Evolutionary conservation across 495 filamentous ascomycete species (phyloP).

Genomic region (Daldinia decipiens): DNA sequence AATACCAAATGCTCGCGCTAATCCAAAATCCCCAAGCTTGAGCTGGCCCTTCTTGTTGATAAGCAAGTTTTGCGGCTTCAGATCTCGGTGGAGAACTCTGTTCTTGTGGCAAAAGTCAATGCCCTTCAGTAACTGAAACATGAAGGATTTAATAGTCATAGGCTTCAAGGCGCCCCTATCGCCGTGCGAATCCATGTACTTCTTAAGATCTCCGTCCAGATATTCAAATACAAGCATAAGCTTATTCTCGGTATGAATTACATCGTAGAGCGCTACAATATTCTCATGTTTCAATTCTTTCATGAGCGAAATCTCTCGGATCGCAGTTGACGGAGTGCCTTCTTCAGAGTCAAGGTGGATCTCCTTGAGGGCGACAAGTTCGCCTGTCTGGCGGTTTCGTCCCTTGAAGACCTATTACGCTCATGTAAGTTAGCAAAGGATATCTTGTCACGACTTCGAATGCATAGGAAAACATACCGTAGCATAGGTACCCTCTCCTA

Average conservation of each 20-base stretch:
- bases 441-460: background rate
- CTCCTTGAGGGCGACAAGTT: slow-evolving; percentile 97
- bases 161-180: slow-evolving; percentile 86
- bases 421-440: slow-evolving; percentile 24
- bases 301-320: slow-evolving; percentile 98
- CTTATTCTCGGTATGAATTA: slow-evolving; percentile 99
- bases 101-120: slow-evolving; percentile 98
- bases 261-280: slow-evolving; percentile 96
- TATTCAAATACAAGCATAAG: slow-evolving; percentile 99
- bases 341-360: slow-evolving; percentile 99
- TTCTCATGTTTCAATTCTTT: slow-evolving; percentile 99
- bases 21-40: slow-evolving; percentile 94
- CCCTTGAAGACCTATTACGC: slow-evolving; percentile 91
- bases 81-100: slow-evolving; percentile 91
- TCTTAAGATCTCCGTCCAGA: slow-evolving; percentile 99
- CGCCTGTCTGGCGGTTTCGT: slow-evolving; percentile 92
- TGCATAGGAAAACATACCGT: slow-evolving; percentile 71
- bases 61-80: slow-evolving; percentile 94
- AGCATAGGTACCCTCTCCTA: slow-evolving; percentile 98
- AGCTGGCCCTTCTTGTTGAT: slow-evolving; percentile 92
- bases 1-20: slow-evolving; percentile 93
- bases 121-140: slow-evolving; percentile 92
- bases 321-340: slow-evolving; percentile 96
- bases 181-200: slow-evolving; percentile 94
- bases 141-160: slow-evolving; percentile 93